Evolutionary conservation across 225 moss, liverwort and hornwort genomes (phyloP).

Genomic region (Physcomitrium patens): DNA sequence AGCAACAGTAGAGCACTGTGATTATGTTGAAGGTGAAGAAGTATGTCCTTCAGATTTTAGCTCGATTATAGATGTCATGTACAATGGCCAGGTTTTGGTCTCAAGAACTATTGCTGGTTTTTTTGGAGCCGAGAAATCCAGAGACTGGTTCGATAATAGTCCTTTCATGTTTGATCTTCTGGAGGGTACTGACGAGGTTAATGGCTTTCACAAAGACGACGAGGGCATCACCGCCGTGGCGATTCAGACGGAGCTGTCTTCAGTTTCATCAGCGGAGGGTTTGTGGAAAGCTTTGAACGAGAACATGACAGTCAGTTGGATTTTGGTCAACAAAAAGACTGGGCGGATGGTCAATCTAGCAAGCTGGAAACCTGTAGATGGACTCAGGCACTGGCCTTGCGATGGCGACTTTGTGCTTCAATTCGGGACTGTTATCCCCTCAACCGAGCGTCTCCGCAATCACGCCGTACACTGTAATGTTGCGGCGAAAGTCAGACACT

Average conservation of each 20-base stretch:
- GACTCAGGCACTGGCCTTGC: slow-evolving; percentile 70
- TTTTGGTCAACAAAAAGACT: slow-evolving; percentile 64
- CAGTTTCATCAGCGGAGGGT: slow-evolving; percentile 41
- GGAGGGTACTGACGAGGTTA: slow-evolving; percentile 16
- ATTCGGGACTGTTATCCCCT: slow-evolving; percentile 68
- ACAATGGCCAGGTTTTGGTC: slow-evolving; percentile 49
- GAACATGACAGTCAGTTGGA: slow-evolving; percentile 75
- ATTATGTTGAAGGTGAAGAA: neutral
- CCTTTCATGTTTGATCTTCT: slow-evolving; percentile 59
- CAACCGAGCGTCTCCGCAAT: neutral
- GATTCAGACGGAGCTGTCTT: slow-evolving; percentile 46
- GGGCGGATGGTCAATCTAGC: slow-evolving; percentile 73
- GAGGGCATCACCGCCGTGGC: slow-evolving; percentile 36
- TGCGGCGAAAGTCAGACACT: slow-evolving; percentile 45
- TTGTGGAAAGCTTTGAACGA: slow-evolving; percentile 70
- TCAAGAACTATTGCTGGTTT: slow-evolving; percentile 60
- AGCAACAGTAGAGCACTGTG: neutral
- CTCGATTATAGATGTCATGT: slow-evolving; percentile 75
- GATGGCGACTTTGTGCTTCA: slow-evolving; percentile 73
- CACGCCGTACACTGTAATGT: slow-evolving; percentile 58
- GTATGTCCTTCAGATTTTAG: slow-evolving; percentile 47
- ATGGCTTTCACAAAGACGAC: slow-evolving; percentile 32
- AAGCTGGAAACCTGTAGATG: slow-evolving; percentile 67
- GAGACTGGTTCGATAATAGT: slow-evolving; percentile 37
- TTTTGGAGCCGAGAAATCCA: slow-evolving; percentile 48